A percentile compares a stretch with the other conserved stretches of the same genome.
These are phyloP conservation scores for Eucalyptus camaldulensis DNA, from an alignment of 345 rosid genomes.

Conservation along the genomic window DNA sequence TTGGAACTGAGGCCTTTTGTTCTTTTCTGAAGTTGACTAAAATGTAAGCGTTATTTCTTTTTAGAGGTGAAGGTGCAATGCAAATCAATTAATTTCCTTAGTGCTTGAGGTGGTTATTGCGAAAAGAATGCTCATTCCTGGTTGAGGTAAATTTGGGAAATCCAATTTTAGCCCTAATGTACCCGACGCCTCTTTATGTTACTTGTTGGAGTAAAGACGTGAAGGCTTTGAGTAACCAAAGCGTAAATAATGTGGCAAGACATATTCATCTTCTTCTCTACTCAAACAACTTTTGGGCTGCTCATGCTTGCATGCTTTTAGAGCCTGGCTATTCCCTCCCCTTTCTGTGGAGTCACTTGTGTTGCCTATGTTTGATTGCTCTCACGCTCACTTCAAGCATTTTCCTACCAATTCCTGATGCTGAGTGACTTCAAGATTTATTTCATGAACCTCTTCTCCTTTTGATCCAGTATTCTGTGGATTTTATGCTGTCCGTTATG, in stretches of 20 bases:
- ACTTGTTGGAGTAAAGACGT: not conserved
- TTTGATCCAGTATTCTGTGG: not conserved
- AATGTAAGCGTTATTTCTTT: not conserved
- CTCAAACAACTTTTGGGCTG: not conserved
- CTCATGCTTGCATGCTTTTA: not conserved
- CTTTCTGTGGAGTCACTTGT: not conserved
- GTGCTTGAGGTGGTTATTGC: not conserved
- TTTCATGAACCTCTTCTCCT: not conserved
- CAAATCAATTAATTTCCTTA: not conserved
- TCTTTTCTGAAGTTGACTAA: not conserved
- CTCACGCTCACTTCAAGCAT: not conserved
- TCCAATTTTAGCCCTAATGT: not conserved
- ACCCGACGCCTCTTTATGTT: not conserved
- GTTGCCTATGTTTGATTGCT: not conserved
- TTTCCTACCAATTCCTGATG: not conserved
- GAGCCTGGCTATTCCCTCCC: not conserved
- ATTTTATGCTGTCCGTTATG: not conserved
- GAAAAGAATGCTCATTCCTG: not conserved
- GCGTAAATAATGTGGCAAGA: not conserved
- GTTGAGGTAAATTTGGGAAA: not conserved
- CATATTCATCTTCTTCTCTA: not conserved
- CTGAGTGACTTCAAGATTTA: not conserved
- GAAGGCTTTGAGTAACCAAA: not conserved
- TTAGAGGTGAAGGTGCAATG: not conserved
- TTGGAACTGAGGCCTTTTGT: not conserved